Evolutionary conservation across 2,329 filamentous ascomycete genomes (phyloP).

Genomic region (Sclerotiophoma versabilis): DNA sequence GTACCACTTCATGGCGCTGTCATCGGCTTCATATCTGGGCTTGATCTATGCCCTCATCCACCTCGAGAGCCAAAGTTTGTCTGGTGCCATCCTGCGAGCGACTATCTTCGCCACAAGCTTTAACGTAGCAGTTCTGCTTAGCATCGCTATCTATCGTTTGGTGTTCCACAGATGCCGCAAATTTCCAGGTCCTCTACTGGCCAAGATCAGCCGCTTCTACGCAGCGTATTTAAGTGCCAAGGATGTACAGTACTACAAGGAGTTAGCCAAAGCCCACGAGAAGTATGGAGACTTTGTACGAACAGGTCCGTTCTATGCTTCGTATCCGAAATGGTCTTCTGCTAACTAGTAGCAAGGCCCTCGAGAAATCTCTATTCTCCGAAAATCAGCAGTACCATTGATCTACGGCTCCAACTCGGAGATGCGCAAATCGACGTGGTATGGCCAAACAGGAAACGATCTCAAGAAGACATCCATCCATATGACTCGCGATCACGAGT

Average conservation of each 20-base stretch:
- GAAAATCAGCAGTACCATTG: constrained; percentile 27
- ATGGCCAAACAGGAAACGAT: constrained; percentile 32
- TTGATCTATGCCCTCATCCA: constrained; percentile 15
- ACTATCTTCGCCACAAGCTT: constrained; percentile 20
- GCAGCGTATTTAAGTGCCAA: constrained; percentile 34
- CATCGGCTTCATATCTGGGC: constrained; percentile 15
- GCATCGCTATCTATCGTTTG: constrained; percentile 35
- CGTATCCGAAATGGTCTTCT: neutral
- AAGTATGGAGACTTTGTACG: constrained; percentile 47
- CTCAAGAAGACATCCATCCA: constrained; percentile 28
- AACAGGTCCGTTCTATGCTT: constrained; percentile 30
- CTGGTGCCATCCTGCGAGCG: constrained; percentile 15
- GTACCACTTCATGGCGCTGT: constrained; percentile 32
- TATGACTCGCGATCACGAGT: constrained; percentile 33
- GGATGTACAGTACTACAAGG: constrained; percentile 38
- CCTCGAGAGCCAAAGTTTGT: constrained; percentile 1
- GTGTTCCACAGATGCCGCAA: constrained; percentile 34
- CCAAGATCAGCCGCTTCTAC: constrained; percentile 39
- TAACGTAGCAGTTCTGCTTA: constrained; percentile 21
- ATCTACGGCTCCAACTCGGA: constrained; percentile 34
- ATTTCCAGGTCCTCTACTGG: constrained; percentile 34
- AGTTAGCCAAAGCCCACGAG: constrained; percentile 37
- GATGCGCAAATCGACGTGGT: constrained; percentile 38
- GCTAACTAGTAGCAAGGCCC: constrained; percentile 18
- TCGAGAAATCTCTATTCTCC: constrained; percentile 32